Base-by-base conservation (phyloP, 305 asterid genomes). In the Rubia balearica region DNA sequence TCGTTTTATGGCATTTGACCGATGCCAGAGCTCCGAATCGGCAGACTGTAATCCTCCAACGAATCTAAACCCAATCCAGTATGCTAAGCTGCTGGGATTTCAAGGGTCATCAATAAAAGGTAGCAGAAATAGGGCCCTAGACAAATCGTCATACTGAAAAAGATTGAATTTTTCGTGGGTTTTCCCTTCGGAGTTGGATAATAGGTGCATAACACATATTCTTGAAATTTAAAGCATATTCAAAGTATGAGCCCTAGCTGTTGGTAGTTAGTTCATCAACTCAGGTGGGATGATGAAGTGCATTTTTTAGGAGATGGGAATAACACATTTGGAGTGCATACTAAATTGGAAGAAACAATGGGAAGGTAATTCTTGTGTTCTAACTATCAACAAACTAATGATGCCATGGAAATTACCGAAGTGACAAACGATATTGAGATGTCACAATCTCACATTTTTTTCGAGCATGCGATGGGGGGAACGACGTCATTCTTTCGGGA, bases 51-150 rank as follows among this genome's bases (percentile, higher is more conserved):
- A 48, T 69, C 79, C 76, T 88, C 91, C 19, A 78, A 33, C 4
- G 90, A 83, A 60, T 86, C 90, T 48, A 81, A 65, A 33, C 89
- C 88, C 59, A 85, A 78, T 74, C 91, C 89, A 56, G 85, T 78
- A 81, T 84, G 86, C 61, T 85, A 81, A 85, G 89, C 88, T 82
- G 90, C 68, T 33, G 97, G 98, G 75, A 91, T 88, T 85, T 91
- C 95, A 53, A 93, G 82, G 66, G 85, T 82, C 67, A 90, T 79
- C 40, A 93, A 78, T 8, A 90, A 36, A 56, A 90, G 74, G 81
- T 94, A 94, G 79, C 89, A 38, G 80, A 86, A 83, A 77, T 89
- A 79, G 73, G 91, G 74, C 22, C 86, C 80, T 82, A 86, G 79
- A 82, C 95, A 61, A 86, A 75, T 81, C 82, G 83, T 91, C 80